A percentile compares a stretch with the other conserved stretches of the same genome.
phyloP scores from a whole-genome alignment of 2,329 filamentous ascomycete species.

The Xylaria polymorpha region DNA sequence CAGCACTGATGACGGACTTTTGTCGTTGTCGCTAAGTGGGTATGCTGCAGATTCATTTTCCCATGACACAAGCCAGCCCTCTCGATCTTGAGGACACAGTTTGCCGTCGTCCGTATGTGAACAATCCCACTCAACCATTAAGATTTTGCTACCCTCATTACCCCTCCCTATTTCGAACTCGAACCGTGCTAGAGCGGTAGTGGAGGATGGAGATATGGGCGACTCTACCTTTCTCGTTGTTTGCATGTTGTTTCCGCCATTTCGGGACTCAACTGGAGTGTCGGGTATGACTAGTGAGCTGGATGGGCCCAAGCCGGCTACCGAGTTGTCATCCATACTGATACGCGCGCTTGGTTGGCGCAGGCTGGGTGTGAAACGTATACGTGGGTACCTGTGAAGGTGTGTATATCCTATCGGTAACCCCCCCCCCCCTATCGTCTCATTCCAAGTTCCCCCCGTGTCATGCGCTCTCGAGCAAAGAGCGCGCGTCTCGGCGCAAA shows the following conservation, averaged over 20 bases:
- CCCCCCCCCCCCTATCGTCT: constrained; percentile 40
- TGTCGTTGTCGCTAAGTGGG: constrained; percentile 68
- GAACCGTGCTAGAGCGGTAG: constrained; percentile 78
- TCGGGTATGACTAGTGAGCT: constrained; percentile 41
- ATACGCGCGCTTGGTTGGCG: constrained; percentile 39
- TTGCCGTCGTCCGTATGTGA: constrained; percentile 62
- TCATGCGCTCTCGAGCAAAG: constrained; percentile 35
- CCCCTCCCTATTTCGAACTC: constrained; percentile 83
- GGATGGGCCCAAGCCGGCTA: constrained; percentile 34
- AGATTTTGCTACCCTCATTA: constrained; percentile 87
- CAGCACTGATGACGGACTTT: constrained; percentile 55
- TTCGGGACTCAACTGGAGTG: constrained; percentile 23
- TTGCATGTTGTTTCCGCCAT: constrained; percentile 22
- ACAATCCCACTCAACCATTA: constrained; percentile 86
- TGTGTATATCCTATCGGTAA: constrained; percentile 35
- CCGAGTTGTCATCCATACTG: constrained; percentile 35
- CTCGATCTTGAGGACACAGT: constrained; percentile 35
- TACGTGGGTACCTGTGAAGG: constrained; percentile 29
- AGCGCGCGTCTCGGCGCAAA: constrained; percentile 46
- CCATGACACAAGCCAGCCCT: constrained; percentile 82
- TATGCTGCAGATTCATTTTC: constrained; percentile 80
- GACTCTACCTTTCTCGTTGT: constrained; percentile 52
- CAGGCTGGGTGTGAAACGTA: constrained; percentile 36
- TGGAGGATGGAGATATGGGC: constrained; percentile 59
- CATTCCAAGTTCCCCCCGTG: constrained; percentile 36